A percentile compares a stretch with the other conserved stretches of the same genome.
phyloP scores from a whole-genome alignment of 345 rosid species.

The Sonneratia alba region DNA sequence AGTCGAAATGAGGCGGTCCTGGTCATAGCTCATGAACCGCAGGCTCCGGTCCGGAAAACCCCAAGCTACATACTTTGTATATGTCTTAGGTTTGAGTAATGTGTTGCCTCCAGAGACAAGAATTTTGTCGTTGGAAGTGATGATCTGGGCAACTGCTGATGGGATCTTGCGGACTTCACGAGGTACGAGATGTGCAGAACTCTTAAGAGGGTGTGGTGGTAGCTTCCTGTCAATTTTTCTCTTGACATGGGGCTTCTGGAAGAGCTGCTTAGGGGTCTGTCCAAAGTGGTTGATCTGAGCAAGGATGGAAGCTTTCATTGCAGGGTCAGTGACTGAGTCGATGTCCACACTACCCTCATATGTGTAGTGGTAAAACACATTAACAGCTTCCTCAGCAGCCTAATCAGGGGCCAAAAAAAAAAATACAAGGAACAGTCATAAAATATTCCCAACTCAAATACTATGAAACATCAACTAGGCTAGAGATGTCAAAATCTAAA shows the following conservation, averaged over 20 bases:
- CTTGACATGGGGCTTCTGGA: slow-evolving; percentile 86
- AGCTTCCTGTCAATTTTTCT: slow-evolving; percentile 64
- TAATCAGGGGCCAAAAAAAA: slow-evolving; percentile 22
- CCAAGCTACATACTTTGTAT: slow-evolving; percentile 83
- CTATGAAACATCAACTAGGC: background rate
- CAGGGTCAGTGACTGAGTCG: slow-evolving; percentile 94
- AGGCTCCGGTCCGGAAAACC: slow-evolving; percentile 95
- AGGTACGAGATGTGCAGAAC: slow-evolving; percentile 70
- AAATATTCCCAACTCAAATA: background rate
- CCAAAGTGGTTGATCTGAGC: slow-evolving; percentile 99
- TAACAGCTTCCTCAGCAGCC: slow-evolving; percentile 98
- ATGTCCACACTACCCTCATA: slow-evolving; percentile 99
- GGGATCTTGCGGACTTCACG: slow-evolving; percentile 75
- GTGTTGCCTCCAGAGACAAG: slow-evolving; percentile 63
- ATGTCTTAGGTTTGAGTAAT: slow-evolving; percentile 84
- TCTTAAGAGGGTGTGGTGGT: slow-evolving; percentile 81
- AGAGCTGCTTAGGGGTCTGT: slow-evolving; percentile 97
- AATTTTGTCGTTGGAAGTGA: slow-evolving; percentile 69
- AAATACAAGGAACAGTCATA: background rate
- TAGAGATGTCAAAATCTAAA: background rate
- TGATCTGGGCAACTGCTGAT: slow-evolving; percentile 69
- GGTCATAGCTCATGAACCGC: slow-evolving; percentile 95
- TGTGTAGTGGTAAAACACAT: slow-evolving; percentile 99
- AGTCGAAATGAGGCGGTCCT: slow-evolving; percentile 81
- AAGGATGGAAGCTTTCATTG: slow-evolving; percentile 96